Percentiles rank a stretch among this genome's conserved stretches.
Conservation (phyloP, 2,329 filamentous ascomycete genomes). For the Sporothrix pseudoabietina region DNA sequence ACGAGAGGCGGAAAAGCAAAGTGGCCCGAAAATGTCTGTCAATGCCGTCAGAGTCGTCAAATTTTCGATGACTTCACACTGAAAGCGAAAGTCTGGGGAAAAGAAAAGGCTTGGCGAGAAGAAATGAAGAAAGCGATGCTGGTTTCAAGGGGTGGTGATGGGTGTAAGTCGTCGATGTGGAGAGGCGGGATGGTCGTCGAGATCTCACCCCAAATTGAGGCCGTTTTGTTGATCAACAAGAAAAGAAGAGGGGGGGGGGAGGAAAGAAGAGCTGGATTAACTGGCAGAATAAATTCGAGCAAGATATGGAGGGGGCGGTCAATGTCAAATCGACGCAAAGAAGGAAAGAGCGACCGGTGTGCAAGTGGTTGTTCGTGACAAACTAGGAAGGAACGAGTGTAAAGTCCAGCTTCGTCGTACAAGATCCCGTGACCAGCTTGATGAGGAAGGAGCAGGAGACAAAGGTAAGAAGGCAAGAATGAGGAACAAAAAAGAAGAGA, state of each 20-base stretch:
- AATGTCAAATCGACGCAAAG: conserved; percentile 15
- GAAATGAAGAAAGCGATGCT: background rate
- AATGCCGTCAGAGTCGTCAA: conserved; percentile 1
- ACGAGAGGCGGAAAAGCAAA: background rate
- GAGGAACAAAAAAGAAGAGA: background rate
- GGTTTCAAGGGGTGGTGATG: background rate
- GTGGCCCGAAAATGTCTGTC: background rate
- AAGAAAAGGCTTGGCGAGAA: background rate
- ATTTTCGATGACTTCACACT: background rate
- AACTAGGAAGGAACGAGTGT: conserved; percentile 24
- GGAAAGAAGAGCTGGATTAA: background rate
- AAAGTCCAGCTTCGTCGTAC: background rate
- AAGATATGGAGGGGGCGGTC: background rate
- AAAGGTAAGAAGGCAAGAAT: background rate
- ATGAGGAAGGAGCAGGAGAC: background rate
- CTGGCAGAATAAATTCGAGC: background rate
- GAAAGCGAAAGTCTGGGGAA: background rate
- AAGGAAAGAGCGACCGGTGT: conserved; percentile 16
- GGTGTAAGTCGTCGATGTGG: conserved; percentile 11
- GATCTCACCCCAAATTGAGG: background rate
- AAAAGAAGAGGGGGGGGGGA: background rate
- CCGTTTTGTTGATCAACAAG: background rate
- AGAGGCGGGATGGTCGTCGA: background rate
- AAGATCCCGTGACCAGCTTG: background rate
- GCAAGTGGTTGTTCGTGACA: background rate